These are phyloP conservation scores for Leptomonas pyrrhocoris DNA, from an alignment of 208 protist species.

Conservation along the genomic window DNA sequence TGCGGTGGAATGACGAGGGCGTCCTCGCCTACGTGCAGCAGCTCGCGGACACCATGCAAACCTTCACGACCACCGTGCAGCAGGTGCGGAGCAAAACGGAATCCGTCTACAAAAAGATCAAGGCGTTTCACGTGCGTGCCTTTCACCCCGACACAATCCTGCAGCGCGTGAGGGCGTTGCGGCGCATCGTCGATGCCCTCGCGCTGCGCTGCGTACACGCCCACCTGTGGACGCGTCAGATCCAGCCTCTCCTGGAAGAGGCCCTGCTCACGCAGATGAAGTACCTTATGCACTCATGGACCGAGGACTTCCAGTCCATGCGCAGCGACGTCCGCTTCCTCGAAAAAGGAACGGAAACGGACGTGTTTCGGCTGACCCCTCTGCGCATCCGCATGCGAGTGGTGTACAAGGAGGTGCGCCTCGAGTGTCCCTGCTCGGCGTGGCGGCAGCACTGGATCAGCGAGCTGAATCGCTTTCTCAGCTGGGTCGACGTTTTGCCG, in stretches of 20 bases:
- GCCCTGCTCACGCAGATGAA: conserved; percentile 72
- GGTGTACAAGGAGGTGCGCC: conserved; percentile 74
- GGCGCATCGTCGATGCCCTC: conserved; percentile 53
- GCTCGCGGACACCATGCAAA: conserved; percentile 62
- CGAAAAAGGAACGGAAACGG: conserved; percentile 54
- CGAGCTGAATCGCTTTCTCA: conserved; percentile 74
- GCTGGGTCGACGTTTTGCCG: conserved; percentile 77
- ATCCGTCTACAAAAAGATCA: conserved; percentile 55
- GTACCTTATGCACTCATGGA: conserved; percentile 77
- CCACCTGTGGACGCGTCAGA: conserved; percentile 67
- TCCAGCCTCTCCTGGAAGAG: conserved; percentile 75
- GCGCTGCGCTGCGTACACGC: conserved; percentile 62
- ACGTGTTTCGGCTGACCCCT: conserved; percentile 79
- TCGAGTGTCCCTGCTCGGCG: conserved; percentile 55
- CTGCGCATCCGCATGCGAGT: conserved; percentile 85
- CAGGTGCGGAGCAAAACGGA: conserved; percentile 68
- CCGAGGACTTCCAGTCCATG: conserved; percentile 85
- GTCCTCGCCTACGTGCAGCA: conserved; percentile 60
- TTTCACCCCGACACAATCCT: conserved; percentile 69
- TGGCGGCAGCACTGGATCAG: conserved; percentile 85
- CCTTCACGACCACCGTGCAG: conserved; percentile 59
- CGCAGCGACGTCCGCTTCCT: conserved; percentile 69
- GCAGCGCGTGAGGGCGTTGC: conserved; percentile 63
- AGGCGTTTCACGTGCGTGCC: conserved; percentile 39
- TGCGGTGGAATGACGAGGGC: conserved; percentile 73